Conservation (phyloP, 768 basidiomycete genomes). For the Inosperma sp. region DNA sequence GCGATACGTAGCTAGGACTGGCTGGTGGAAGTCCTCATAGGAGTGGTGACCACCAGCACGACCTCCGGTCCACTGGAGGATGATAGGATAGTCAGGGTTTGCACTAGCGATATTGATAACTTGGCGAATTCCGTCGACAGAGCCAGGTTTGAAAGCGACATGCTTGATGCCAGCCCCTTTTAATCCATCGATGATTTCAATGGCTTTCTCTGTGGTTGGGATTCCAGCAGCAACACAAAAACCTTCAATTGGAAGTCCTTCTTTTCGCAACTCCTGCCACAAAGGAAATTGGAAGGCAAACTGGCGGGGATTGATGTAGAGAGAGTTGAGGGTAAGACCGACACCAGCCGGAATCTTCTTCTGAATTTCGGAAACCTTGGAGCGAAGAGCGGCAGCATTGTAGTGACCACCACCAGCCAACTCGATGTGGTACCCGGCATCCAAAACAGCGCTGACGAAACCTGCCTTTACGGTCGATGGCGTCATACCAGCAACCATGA, state of each 20-base stretch:
- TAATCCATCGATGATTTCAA: constrained; percentile 88
- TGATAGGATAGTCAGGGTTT: constrained; percentile 94
- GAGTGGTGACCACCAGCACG: constrained; percentile 98
- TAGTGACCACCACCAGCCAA: constrained; percentile 98
- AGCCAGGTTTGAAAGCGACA: constrained; percentile 97
- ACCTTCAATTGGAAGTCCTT: constrained; percentile 95
- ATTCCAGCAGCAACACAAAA: constrained; percentile 99
- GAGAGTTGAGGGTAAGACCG: constrained; percentile 88
- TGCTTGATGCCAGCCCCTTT: constrained; percentile 87
- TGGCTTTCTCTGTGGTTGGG: constrained; percentile 93
- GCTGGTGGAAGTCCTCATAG: constrained; percentile 98
- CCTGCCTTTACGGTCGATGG: constrained; percentile 94
- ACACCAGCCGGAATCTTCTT: constrained; percentile 78
- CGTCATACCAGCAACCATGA: constrained; percentile 99
- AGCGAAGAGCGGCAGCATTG: constrained; percentile 80
- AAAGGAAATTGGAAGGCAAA: constrained; percentile 96
- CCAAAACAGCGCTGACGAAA: constrained; percentile 88
- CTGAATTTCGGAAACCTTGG: constrained; percentile 92
- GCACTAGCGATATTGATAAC: constrained; percentile 93
- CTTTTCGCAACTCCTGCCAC: constrained; percentile 96
- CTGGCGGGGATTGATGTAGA: constrained; percentile 98
- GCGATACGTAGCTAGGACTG: constrained; percentile 84
- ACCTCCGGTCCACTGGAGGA: constrained; percentile 98
- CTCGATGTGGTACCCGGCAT: constrained; percentile 94
- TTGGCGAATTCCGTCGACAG: constrained; percentile 95